A percentile compares a stretch with the other conserved stretches of the same genome.
Evolutionary conservation across 2,329 filamentous ascomycete species (phyloP).

Genomic region (Beauveria bassiana): DNA sequence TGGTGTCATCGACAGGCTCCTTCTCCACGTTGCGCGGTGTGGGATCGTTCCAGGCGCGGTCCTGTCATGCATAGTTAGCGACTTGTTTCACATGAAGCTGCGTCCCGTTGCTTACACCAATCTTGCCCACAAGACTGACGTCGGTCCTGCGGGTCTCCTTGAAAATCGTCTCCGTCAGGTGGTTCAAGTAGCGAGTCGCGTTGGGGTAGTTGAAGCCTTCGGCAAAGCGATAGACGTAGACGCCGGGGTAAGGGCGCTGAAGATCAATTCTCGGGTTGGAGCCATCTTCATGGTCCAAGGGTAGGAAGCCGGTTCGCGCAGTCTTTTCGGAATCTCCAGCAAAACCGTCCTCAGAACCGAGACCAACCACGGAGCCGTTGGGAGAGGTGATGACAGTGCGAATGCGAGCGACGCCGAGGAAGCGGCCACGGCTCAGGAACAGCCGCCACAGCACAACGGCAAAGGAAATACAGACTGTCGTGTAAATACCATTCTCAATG

Average conservation of each 20-base stretch:
- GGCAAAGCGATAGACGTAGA: constrained; percentile 92
- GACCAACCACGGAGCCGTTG: constrained; percentile 10
- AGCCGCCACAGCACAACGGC: constrained; percentile 77
- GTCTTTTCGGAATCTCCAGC: constrained; percentile 37
- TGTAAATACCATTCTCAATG: constrained; percentile 91
- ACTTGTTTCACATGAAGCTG: neutral
- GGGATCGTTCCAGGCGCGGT: constrained; percentile 52
- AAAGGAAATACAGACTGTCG: constrained; percentile 69
- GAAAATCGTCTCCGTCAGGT: constrained; percentile 51
- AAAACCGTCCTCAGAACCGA: constrained; percentile 31
- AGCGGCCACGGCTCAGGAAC: constrained; percentile 72
- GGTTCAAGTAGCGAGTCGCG: constrained; percentile 79
- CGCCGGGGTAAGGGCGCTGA: constrained; percentile 76
- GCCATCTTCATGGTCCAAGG: constrained; percentile 79
- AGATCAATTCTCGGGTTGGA: constrained; percentile 78
- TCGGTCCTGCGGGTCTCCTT: constrained; percentile 38
- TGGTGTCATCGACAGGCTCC: constrained; percentile 24
- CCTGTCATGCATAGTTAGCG: constrained; percentile 12
- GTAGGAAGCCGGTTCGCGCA: constrained; percentile 72
- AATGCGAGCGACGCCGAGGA: constrained; percentile 52
- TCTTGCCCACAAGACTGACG: constrained; percentile 34
- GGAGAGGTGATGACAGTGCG: constrained; percentile 11
- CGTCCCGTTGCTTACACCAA: constrained; percentile 22
- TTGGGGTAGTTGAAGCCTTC: constrained; percentile 98
- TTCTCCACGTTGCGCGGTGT: constrained; percentile 30